phyloP scores from a whole-genome alignment of 1,139 yeast genomes.

The Yamadazyma mexicana region DNA sequence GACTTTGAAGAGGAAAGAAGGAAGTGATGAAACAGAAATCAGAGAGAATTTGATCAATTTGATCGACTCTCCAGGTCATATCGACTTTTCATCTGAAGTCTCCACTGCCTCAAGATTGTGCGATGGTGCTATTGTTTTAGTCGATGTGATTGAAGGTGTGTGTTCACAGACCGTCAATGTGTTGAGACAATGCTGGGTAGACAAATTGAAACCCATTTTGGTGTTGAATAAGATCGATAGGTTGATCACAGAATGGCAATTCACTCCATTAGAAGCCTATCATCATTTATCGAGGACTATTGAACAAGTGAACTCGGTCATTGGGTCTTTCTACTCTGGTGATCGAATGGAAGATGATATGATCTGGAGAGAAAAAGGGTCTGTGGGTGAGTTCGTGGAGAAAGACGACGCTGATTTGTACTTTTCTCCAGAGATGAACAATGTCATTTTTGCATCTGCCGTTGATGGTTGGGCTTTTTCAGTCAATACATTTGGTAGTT shows the following conservation, averaged over 20 bases:
- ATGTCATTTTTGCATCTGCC: conserved; percentile 93
- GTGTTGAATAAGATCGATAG: conserved; percentile 95
- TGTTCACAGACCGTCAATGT: conserved; percentile 97
- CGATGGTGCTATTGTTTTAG: conserved; percentile 94
- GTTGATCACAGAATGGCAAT: conserved; percentile 74
- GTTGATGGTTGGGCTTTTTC: conserved; percentile 98
- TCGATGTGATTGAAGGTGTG: conserved; percentile 97
- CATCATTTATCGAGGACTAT: conserved; percentile 72
- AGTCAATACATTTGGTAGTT: conserved; percentile 81
- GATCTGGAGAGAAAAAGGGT: conserved; percentile 72
- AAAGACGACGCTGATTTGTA: conserved; percentile 81
- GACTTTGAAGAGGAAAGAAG: conserved; percentile 47
- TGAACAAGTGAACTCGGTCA: conserved; percentile 92
- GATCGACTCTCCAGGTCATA: conserved; percentile 98
- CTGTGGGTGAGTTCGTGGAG: conserved; percentile 63
- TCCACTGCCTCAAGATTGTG: conserved; percentile 93
- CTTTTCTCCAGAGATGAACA: conserved; percentile 85
- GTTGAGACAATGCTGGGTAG: conserved; percentile 93
- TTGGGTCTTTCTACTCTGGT: conserved; percentile 91
- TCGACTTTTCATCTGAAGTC: conserved; percentile 94
- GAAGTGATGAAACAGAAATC: conserved; percentile 41
- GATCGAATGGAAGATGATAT: conserved; percentile 91
- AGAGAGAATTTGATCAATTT: conserved; percentile 84
- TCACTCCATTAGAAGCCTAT: conserved; percentile 85
- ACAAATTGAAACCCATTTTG: conserved; percentile 80